These are phyloP conservation scores for Myochromella boudieri DNA, from an alignment of 768 basidiomycete genomes.

Conservation along the genomic window DNA sequence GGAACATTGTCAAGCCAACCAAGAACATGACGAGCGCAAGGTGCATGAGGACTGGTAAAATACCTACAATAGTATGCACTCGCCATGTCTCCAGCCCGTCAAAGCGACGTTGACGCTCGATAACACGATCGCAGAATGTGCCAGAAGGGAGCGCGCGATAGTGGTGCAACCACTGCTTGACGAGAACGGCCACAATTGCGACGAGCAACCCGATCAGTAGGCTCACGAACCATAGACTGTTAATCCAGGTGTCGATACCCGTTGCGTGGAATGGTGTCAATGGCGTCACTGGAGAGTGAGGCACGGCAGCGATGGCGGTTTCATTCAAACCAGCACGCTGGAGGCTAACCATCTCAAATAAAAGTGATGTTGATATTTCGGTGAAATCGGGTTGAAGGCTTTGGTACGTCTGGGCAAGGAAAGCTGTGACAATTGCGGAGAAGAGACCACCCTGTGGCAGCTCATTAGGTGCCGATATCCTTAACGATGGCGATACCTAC, in stretches of 20 bases:
- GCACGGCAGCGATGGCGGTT: conserved; percentile 3
- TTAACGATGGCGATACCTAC: conserved; percentile 24
- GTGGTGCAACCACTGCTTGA: conserved; percentile 44
- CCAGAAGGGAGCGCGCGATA: conserved; percentile 34
- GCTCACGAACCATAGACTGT: conserved; percentile 47
- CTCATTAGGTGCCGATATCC: neutral
- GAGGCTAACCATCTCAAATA: conserved; percentile 28
- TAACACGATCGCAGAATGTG: conserved; percentile 34
- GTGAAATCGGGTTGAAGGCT: conserved; percentile 31
- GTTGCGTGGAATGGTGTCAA: conserved; percentile 25
- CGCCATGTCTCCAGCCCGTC: conserved; percentile 37
- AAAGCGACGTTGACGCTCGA: conserved; percentile 35
- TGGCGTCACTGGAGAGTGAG: conserved; percentile 13
- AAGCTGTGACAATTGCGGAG: conserved; percentile 42
- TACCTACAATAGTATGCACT: conserved; percentile 38
- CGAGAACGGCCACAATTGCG: conserved; percentile 43
- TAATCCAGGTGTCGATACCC: no score
- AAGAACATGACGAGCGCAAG: conserved; percentile 40
- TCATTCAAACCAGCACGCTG: conserved; percentile 19
- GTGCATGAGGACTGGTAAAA: conserved; percentile 39
- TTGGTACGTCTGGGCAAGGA: conserved; percentile 42
- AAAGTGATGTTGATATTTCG: conserved; percentile 36
- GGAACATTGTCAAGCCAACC: conserved; percentile 38
- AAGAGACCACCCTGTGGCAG: conserved; percentile 38
- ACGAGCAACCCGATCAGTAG: conserved; percentile 41